Evolutionary conservation across 805 yeast species (phyloP), one percentile per base, ranked within the genome.

Genomic region (Vanderwaltozyma polyspora): DNA sequence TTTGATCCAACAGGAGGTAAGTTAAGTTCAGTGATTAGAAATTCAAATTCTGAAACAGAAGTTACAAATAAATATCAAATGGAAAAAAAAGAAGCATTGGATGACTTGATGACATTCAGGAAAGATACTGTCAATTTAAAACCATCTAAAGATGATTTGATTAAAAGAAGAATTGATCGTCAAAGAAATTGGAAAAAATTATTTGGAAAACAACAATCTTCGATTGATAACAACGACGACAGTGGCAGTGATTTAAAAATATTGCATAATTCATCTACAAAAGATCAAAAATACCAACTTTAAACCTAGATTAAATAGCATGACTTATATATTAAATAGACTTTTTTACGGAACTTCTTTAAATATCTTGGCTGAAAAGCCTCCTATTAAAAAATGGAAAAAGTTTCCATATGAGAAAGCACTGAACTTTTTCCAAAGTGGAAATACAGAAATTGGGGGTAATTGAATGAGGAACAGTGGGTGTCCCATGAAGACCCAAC

Each of bases 1-100:
- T 72, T 67, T 44, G 76, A 72, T 49, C 78, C 78, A 2, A 66
- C 72, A 30, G 55, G 39, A 28, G 55, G 56, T 17, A 43, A 46
- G 32, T 42, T 49, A 25, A 40, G 44, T 6, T 36, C 38, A 2
- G 42, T 49, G 9, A 24, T 53, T 31, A 38, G 39, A 31, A 36
- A 32, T 26, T 16, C 32, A 31, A 29, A 24, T 22, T 40, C 35
- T 25, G 42, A 44, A 11, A n/a, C 44, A 10, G 21, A 39, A 11
- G 19, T 18, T 6, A 32, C 37, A 18, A 23, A 28, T 16, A 43
- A 32, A 19, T 31, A 41, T 13, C 43, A 33, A 4, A 42, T 31
- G 14, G 41, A 38, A 11, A 45, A 47, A 19, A 49, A 50, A 26
- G 38, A 39, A 4, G 41, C 42, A n/a, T 42, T 60, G 1, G 35